Evolutionary conservation across 2,329 filamentous ascomycete genomes (phyloP).

Genomic region (Fusarium ramigenum): DNA sequence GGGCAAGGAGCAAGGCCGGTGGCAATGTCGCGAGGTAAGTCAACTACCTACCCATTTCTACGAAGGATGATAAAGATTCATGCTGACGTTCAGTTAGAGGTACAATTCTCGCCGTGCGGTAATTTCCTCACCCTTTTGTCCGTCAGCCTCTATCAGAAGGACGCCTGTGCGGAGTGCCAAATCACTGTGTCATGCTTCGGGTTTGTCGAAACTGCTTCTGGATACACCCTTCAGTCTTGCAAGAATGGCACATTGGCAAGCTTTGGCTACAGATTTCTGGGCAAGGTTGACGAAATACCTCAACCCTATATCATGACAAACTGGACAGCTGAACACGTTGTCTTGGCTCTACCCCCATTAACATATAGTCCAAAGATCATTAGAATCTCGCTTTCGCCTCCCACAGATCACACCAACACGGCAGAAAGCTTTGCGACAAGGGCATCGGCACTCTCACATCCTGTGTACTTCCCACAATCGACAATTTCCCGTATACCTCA

Average conservation of each 20-base stretch:
- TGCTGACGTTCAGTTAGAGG: neutral
- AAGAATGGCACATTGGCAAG: too few species aligned
- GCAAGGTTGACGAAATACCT: neutral
- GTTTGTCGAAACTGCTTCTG: neutral
- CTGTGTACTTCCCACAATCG: neutral
- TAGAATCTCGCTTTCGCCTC: neutral
- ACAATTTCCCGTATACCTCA: neutral
- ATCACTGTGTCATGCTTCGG: neutral
- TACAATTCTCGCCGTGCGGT: neutral
- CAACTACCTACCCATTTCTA: neutral
- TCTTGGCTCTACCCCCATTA: neutral
- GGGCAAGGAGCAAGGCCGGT: fast-evolving
- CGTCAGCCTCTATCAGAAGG: neutral
- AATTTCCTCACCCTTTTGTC: neutral
- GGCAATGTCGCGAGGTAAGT: neutral
- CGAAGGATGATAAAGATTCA: fast-evolving
- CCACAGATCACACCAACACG: fast-evolving
- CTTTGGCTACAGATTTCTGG: neutral
- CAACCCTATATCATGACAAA: neutral
- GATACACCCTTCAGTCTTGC: neutral
- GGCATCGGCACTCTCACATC: neutral
- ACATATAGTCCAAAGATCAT: neutral
- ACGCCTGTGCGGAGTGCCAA: neutral
- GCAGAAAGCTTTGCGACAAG: fast-evolving
- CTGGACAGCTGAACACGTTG: neutral